Evolutionary conservation across 2,329 filamentous ascomycete genomes (phyloP), one percentile per base, ranked within the genome.

Genomic region (Aspergillus viridinutans): DNA sequence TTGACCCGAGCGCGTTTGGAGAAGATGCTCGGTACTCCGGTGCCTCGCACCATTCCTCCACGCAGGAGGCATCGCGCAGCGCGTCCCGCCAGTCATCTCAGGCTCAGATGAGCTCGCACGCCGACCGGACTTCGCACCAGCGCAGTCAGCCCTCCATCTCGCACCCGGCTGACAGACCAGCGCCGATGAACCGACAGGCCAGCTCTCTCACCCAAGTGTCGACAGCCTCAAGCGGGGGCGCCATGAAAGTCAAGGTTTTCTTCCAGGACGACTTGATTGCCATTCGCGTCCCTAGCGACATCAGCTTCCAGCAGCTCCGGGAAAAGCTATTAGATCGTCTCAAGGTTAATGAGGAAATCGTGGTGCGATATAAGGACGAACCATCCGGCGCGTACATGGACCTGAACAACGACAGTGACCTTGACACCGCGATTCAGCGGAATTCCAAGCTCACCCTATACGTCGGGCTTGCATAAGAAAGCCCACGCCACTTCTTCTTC

Each of bases 241-340:
- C 85, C 3, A 88, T 97, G 79, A 97, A 97, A 75, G 90, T 97
- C 72, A 97, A 97, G 77, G 88, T 97, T 54, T 94, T 90, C 78
- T 97, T 91, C 78, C 90, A 93, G 63, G 89, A 92, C 59, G 93
- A 97, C 64, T 85, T 95, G 56, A 93, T 97, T 64, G 90, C 94
- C 48, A 92, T 99, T 67, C 87, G 92, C 35, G 90, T 97, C 55
- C 89, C 93, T 0, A 83, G 83, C 1, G 89, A 95, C 54, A 91
- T 95, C 66, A 83, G 83, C 54, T 94, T 88, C 73, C 80, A 84
- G 53, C 88, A 91, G 59, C 81, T 99, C 8, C 88, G 88, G 65
- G 88, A 92, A 63, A 96, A 94, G 75, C 86, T 97, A 58, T 83
- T 85, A 51, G 91, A 97, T 65, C 84, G 94, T 48, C 82, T 96